Base-by-base conservation (phyloP, 768 basidiomycete species). In the Lanmaoa rubissima region DNA sequence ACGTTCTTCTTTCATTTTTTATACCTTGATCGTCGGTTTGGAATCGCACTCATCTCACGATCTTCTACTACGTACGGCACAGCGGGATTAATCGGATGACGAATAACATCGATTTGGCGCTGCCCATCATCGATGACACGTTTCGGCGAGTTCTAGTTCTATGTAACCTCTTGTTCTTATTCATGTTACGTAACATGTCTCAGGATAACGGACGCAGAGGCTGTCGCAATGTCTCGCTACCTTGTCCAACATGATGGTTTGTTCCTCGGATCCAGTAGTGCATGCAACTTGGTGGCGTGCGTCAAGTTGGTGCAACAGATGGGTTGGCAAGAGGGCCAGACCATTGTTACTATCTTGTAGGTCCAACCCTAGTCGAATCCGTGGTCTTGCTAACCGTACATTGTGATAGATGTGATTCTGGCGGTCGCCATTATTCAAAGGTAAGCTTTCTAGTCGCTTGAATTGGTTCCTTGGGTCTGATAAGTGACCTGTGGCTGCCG, bases 51-150 rank as follows among this genome's bases (percentile, higher is more conserved):
- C n/a, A 17, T 52, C 39, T 43, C 35, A 32, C 12, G 26, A 11
- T 48, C 17, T 17, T 26, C 24, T 26, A 16, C 24, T 31, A 31
- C 7, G 43, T 26, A 36, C 35, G 16, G 11, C 39, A 8, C 54
- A 96, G 94, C 44, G 95, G 94, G 16, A 91, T 98, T 75, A 98
- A 98, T 73, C 79, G 97, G 53, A 72, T 96, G 61, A 98, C 95
- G 9, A 84, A 86, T 60, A 99, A 99, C 69, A 85, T 99, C 63
- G 83, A 90, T 52, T 76, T 94, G 38, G 96, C 89, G 1, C 72
- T 95, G 12, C 86, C 89, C 5, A 80, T 92, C 60, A 85, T 98
- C 49, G 87, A 95, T 65, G 92, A 98, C 64, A 93, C 92, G 0
- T 90, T 94, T 70, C 82, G 92, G 92, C 89, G 61, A 48, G 70